Percentiles rank a stretch among this genome's conserved stretches.
Conservation (phyloP, 495 filamentous ascomycete genomes). For the Tuber microsphaerosporum region DNA sequence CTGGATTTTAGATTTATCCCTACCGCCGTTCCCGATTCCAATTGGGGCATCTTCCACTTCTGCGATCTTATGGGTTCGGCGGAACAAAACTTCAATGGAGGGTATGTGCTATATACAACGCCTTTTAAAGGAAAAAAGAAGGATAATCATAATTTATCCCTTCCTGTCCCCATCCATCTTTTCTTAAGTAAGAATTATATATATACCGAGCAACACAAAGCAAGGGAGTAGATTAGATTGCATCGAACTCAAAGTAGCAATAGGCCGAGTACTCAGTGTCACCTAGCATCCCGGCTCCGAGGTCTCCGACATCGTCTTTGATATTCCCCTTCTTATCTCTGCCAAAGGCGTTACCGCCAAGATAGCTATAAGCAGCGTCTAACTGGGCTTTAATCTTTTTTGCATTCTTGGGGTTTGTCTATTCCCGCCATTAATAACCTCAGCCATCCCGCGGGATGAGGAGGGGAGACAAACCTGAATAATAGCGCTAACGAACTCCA, state of each 20-base stretch:
- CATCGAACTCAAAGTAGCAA: slow-evolving; percentile 93
- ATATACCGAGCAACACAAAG: slow-evolving; percentile 6
- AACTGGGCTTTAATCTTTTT: slow-evolving; percentile 74
- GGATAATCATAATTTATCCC: not conserved
- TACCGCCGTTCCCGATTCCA: not conserved
- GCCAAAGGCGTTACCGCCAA: slow-evolving; percentile 90
- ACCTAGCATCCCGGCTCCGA: slow-evolving; percentile 53
- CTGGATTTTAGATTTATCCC: not conserved
- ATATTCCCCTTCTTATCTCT: slow-evolving; percentile 88
- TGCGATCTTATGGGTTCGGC: not conserved
- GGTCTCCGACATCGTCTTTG: slow-evolving; percentile 65
- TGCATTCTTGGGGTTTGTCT: slow-evolving; percentile 74
- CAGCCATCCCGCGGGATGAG: too few relatives aligned
- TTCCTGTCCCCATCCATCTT: slow-evolving; percentile 9
- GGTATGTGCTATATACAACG: slow-evolving; percentile 19
- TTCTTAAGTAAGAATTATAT: not conserved
- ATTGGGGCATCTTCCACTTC: not conserved
- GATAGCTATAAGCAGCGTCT: slow-evolving; percentile 81
- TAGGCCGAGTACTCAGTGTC: slow-evolving; percentile 81
- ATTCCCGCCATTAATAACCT: slow-evolving; percentile 10
- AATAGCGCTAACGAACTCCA: slow-evolving; percentile 77
- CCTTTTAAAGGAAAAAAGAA: not conserved
- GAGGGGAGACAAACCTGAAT: slow-evolving; percentile 59
- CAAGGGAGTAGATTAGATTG: slow-evolving; percentile 47
- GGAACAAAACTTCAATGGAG: not conserved